These are phyloP conservation scores for Suhomyces vadensis DNA, from an alignment of 805 yeast genomes.

Conservation along the genomic window DNA sequence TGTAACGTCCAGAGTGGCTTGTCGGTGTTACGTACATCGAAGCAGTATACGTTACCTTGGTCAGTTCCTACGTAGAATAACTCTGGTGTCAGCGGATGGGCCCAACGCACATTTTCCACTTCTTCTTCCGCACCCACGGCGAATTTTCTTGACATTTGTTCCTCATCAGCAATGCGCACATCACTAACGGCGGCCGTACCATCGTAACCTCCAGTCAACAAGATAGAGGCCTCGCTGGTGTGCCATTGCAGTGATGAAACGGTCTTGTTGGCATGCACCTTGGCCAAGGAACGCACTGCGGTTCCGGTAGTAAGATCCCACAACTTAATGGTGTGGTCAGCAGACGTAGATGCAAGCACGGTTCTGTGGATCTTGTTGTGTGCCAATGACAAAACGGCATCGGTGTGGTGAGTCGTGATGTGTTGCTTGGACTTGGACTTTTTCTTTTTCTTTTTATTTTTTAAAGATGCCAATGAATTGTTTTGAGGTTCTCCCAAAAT, in stretches of 20 bases:
- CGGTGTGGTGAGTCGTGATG: conserved; percentile 80
- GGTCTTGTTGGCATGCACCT: conserved; percentile 72
- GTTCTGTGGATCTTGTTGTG: conserved; percentile 81
- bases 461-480: conserved; percentile 39
- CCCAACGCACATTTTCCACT: conserved; percentile 81
- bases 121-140: conserved; percentile 70
- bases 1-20: conserved; percentile 91
- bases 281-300: conserved; percentile 75
- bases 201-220: conserved; percentile 93
- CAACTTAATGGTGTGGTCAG: conserved; percentile 89
- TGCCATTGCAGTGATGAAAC: conserved; percentile 92
- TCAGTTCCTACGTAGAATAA: conserved; percentile 87
- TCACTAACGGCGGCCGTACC: conserved; percentile 79
- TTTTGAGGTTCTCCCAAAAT: conserved; percentile 77
- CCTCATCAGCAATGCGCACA: conserved; percentile 69
- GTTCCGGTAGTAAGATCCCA: conserved; percentile 83
- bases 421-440: conserved; percentile 52
- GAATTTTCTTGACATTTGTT: conserved; percentile 63
- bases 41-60: conserved; percentile 83
- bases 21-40: conserved; percentile 71
- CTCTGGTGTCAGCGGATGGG: conserved; percentile 45
- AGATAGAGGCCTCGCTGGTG: conserved; percentile 57
- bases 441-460: conserved; percentile 50
- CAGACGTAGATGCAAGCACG: conserved; percentile 90
- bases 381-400: conserved; percentile 85